Conservation (phyloP, 495 filamentous ascomycete species). For the Bryoglossum gracile region DNA sequence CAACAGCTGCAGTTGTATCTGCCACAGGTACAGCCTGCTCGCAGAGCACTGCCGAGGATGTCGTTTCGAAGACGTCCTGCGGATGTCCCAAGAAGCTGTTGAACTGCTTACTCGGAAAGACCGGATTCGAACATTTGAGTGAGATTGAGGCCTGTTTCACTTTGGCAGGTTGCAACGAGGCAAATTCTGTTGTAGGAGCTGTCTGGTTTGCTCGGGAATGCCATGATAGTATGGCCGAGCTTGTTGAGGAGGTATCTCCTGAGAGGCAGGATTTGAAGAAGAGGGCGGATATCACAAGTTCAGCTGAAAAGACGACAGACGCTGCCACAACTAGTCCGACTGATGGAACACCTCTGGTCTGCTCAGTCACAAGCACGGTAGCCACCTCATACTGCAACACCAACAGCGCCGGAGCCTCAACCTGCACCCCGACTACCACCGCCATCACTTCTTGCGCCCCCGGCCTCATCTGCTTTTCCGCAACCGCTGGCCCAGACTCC, state of each 20-base stretch:
- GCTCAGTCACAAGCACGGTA: conserved; percentile 31
- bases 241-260: background rate
- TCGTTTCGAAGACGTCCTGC: conserved; percentile 12
- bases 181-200: conserved; percentile 8
- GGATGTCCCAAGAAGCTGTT: conserved; percentile 5
- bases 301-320: background rate
- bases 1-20: conserved; percentile 10
- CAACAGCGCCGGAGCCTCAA: conserved; percentile 25
- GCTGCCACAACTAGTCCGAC: conserved; percentile 1
- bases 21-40: conserved; percentile 5
- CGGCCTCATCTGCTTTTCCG: conserved; percentile 36
- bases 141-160: conserved; percentile 14
- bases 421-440: conserved; percentile 32
- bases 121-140: conserved; percentile 1
- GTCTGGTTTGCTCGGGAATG: conserved; percentile 12
- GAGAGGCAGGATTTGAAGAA: conserved; percentile 6
- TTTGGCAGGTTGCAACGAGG: conserved; percentile 8
- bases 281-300: conserved; percentile 5
- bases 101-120: conserved; percentile 6
- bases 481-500: conserved; percentile 26
- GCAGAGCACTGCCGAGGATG: conserved; percentile 1
- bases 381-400: conserved; percentile 28
- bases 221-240: background rate
- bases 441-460: conserved; percentile 34
- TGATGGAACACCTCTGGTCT: too few species aligned